phyloP scores from a whole-genome alignment of 805 yeast species.

The Myxozyma melibiosi region DNA sequence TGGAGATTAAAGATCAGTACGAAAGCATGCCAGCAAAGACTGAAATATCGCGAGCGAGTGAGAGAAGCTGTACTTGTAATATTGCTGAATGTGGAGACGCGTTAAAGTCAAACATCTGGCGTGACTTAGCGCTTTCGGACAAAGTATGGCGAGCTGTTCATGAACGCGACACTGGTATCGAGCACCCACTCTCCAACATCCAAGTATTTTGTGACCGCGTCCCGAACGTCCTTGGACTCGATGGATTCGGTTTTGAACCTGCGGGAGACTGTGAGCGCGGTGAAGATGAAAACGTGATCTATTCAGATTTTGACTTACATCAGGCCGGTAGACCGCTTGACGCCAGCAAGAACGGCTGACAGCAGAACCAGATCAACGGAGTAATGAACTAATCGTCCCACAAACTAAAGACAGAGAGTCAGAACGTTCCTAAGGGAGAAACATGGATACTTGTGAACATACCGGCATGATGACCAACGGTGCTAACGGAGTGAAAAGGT shows the following conservation, averaged over 20 bases:
- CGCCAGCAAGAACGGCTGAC: constrained; percentile 82
- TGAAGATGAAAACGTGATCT: neutral
- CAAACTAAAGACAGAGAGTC: neutral
- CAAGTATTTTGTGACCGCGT: constrained; percentile 61
- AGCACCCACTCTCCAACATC: constrained; percentile 82
- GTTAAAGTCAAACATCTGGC: too few relatives aligned
- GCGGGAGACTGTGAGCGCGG: neutral
- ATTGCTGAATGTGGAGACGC: too few relatives aligned
- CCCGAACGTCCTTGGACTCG: constrained; percentile 51
- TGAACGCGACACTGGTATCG: constrained; percentile 68
- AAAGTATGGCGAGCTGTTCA: constrained; percentile 75
- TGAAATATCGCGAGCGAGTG: too few relatives aligned
- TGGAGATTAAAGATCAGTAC: too few relatives aligned
- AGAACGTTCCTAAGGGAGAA: too few relatives aligned
- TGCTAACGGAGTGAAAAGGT: neutral
- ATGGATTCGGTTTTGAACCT: constrained; percentile 52
- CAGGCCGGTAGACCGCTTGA: constrained; percentile 80
- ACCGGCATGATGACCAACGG: constrained; percentile 5
- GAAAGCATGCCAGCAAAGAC: too few relatives aligned
- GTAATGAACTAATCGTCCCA: constrained; percentile 69
- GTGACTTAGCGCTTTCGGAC: constrained; percentile 42
- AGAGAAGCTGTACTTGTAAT: too few relatives aligned
- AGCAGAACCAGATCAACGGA: constrained; percentile 76
- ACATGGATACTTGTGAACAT: too few relatives aligned
- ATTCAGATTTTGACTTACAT: constrained; percentile 40